phyloP scores from a whole-genome alignment of 768 basidiomycete species.

The Mycena polygramma region DNA sequence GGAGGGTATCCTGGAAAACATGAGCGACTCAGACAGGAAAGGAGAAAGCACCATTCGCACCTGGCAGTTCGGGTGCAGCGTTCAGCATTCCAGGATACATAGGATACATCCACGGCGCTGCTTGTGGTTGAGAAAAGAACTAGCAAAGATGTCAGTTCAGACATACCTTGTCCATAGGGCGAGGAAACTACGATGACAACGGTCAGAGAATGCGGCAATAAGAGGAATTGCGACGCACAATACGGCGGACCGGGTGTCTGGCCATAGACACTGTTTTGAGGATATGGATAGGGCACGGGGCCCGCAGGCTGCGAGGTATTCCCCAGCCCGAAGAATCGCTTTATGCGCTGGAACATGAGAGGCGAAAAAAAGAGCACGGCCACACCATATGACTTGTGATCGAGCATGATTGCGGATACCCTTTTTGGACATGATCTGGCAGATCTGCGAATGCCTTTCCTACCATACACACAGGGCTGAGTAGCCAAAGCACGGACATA shows the following conservation, averaged over 20 bases:
- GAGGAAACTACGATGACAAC: not conserved
- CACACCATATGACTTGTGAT: not conserved
- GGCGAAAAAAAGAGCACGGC: not conserved
- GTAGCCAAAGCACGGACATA: too few species aligned
- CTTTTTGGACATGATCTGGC: not conserved
- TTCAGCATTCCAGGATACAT: not conserved
- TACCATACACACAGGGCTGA: too few species aligned
- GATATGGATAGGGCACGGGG: not conserved
- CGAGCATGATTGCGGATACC: slow-evolving; percentile 2
- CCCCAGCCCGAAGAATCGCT: slow-evolving; percentile 6
- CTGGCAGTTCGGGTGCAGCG: not conserved
- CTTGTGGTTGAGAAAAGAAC: not conserved
- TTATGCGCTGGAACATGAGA: slow-evolving; percentile 15
- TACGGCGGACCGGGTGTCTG: not conserved
- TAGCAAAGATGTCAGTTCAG: not conserved
- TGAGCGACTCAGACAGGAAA: too few species aligned
- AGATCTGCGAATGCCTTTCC: too few species aligned
- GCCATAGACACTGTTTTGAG: slow-evolving; percentile 7
- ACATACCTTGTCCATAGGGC: slow-evolving; percentile 3
- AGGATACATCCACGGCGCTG: slow-evolving; percentile 1
- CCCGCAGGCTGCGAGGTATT: not conserved
- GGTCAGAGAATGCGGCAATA: not conserved
- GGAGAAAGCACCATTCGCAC: not conserved
- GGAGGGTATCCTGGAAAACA: not conserved
- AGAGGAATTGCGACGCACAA: not conserved